Evolutionary conservation across 257 asterid genomes (phyloP), one percentile per base, ranked within the genome.

Genomic region (Oldenlandia corymbosa): DNA sequence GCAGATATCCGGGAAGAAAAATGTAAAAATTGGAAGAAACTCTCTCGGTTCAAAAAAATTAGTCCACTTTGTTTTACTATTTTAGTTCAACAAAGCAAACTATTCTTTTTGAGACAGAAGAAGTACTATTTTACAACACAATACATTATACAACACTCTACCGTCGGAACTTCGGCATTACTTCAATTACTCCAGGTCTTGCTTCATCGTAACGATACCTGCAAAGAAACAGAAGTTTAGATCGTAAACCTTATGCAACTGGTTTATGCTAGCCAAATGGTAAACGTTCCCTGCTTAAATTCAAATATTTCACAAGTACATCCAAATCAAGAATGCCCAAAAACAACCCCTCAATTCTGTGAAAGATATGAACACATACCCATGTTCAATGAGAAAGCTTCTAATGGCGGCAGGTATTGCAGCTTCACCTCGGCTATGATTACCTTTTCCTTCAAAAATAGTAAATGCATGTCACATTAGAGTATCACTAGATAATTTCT

Each of bases 401-500:
- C 88, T 87, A 65, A 87, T 62, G 42, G 90, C 87, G 32, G 87
- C 56, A 24, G 95, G 97, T 62, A 90, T 88, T 26, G 95, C 81
- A 78, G 92, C 88, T 67, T 76, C 82, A 65, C 90, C 95, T 63
- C 81, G 80, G 73, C 97, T 87, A 68, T 90, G 94, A 64, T 79
- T 90, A 47, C 97, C 97, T 71, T 78, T 87, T 59, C 97, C 95
- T 90, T 92, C 62, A 28, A 51, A 12, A 60, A 51, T 63, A 13
- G 73, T 17, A 50, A 26, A 50, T 26, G 30, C 59, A 28, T 65
- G 18, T 50, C 18, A 55, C 9, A 28, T 53, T 14, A 30, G 10
- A 24, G 48, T 20, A 51, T 23, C 27, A 6, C 7, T 52, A 27
- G 7, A 66, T n/a, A 23, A 59, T 9, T 50, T 7, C n/a, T n/a